These are phyloP conservation scores for Orbilia javanica DNA, from an alignment of 2,329 filamentous ascomycete species.

Conservation along the genomic window DNA sequence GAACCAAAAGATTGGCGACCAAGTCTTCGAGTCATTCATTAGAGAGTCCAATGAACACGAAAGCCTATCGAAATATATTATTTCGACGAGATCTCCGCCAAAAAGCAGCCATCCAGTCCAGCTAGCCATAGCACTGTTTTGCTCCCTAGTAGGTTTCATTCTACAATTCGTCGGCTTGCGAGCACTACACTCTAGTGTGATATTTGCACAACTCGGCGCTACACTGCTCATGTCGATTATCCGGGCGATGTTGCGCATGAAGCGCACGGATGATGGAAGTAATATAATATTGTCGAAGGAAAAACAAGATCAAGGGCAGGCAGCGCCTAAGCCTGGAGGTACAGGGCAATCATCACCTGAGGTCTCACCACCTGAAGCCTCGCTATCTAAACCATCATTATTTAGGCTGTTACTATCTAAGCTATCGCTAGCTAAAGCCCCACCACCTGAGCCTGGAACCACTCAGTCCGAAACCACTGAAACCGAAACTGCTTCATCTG, in stretches of 20 bases:
- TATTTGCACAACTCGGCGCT: conserved; percentile 39
- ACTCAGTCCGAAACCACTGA: neutral
- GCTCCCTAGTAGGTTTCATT: conserved; percentile 53
- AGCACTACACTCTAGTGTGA: conserved; percentile 46
- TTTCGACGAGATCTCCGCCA: conserved; percentile 5
- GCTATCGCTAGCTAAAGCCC: no score
- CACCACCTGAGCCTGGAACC: no score
- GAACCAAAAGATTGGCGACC: conserved; percentile 57
- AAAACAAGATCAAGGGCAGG: neutral
- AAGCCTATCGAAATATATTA: conserved; percentile 1
- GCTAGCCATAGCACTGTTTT: conserved; percentile 8
- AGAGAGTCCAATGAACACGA: conserved; percentile 1
- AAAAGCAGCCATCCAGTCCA: neutral
- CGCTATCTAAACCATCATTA: no score
- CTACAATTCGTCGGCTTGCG: conserved; percentile 59
- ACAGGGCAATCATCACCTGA: no score
- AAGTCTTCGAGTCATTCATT: conserved; percentile 57
- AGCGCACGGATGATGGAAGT: conserved; percentile 10
- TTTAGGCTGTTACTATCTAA: no score
- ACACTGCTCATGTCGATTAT: conserved; percentile 57
- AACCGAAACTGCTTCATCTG: neutral
- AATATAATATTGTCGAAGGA: neutral
- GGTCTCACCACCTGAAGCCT: no score
- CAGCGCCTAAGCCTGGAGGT: neutral
- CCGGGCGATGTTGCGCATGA: conserved; percentile 40